Base-by-base conservation (phyloP, 2,329 filamentous ascomycete genomes). In the Orbilia oligospora region DNA sequence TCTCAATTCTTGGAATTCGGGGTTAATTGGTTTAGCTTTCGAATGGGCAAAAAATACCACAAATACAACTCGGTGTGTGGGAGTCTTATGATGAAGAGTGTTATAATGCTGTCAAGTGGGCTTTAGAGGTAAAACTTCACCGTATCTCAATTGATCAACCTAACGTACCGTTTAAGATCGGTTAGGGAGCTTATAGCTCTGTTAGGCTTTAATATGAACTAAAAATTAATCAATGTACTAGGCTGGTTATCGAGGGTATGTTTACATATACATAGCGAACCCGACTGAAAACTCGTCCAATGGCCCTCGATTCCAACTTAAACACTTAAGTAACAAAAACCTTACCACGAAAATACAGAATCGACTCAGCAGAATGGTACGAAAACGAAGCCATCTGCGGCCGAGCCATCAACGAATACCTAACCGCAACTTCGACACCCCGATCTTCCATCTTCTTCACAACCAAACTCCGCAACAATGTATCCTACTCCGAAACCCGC, bases 361-460 rank as follows among this genome's bases (percentile, higher is more conserved):
- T 91, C 71, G 89, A 91, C 82, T 88, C 87, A 12, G 89, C 89
- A 16, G 88, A 90, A 81, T 90, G 90, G 89, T 90, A 91, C 82
- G 85, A 88, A 82, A 96, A 96, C 79, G 93, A 96, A 84, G 86
- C 86, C 41, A 88, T 92, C 81, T 89, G 90, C 14, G 92, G 92
- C 0, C 85, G 86, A 36, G 90, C 91, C 8, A 91, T 96, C 79
- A 83, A 83, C 1, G 85, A 87, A 20, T 92, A 88, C 81, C 84
- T 92, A 2, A 84, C 58, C 30, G 38, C 24, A 27, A 85, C 84
- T 0, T 86, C 85, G 0, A 83, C 93, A 30, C 88, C 86, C 80
- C 88, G 93, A 4, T 88, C 90, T 71, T 90, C 94, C 82, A 86
- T 96, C 67, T 93, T 93, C 84, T 94, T 93, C 83, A 96, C 93